These are phyloP conservation scores for Venturia asperata DNA, from an alignment of 2,329 filamentous ascomycete species.

Conservation along the genomic window DNA sequence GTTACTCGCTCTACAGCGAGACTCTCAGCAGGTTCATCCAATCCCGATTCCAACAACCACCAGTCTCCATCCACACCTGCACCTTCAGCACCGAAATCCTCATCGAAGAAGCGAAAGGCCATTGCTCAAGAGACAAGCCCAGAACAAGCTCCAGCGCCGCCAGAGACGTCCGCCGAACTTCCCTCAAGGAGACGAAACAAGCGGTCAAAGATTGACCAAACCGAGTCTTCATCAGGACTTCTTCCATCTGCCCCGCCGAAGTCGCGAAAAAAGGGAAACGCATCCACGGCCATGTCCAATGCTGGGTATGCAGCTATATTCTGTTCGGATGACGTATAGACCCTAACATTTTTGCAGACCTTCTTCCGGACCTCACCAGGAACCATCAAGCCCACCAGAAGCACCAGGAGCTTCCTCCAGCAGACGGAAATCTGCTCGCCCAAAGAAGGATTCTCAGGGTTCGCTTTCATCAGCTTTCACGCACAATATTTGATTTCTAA, in stretches of 20 bases:
- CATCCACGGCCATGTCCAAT: conserved; percentile 63
- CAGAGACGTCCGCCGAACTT: conserved; percentile 31
- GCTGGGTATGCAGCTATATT: conserved; percentile 50
- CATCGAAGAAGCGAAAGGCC: conserved; percentile 68
- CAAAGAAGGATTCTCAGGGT: conserved; percentile 60
- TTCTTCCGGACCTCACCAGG: conserved; percentile 57
- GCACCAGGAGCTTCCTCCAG: conserved; percentile 54
- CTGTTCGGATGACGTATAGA: conserved; percentile 22
- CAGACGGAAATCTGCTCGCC: conserved; percentile 67
- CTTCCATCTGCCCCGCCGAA: conserved; percentile 35
- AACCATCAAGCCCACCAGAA: conserved; percentile 41
- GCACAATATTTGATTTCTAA: conserved; percentile 28
- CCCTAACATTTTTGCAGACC: conserved; percentile 41
- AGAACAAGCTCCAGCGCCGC: conserved; percentile 44
- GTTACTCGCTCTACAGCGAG: conserved; percentile 91
- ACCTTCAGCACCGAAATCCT: conserved; percentile 39
- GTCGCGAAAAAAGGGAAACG: conserved; percentile 53
- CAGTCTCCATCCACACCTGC: conserved; percentile 36
- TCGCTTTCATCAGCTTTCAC: conserved; percentile 23
- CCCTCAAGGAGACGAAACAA: conserved; percentile 32
- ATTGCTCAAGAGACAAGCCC: conserved; percentile 38
- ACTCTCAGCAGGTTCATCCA: conserved; percentile 62
- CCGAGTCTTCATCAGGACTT: conserved; percentile 6
- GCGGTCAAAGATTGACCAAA: conserved; percentile 25
- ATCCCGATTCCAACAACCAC: conserved; percentile 37